phyloP scores from a whole-genome alignment of 352 stramenopile species.

The Globisporangium splendens region DNA sequence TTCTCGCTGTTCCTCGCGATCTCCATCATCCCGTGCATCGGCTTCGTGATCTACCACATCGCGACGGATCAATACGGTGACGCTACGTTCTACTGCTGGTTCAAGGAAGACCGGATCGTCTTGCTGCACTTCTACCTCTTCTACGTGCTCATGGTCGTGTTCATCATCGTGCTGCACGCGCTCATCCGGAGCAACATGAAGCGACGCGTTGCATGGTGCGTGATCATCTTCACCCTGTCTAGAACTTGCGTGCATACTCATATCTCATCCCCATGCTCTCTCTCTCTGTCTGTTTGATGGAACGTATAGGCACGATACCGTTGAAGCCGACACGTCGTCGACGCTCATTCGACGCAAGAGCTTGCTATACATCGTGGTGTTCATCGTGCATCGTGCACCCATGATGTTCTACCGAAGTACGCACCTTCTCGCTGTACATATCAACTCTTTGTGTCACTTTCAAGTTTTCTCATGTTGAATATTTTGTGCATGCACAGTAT shows the following conservation, averaged over 20 bases:
- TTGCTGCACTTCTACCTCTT: constrained; percentile 79
- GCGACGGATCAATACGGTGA: constrained; percentile 65
- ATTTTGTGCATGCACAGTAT: constrained; percentile 17
- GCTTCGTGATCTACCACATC: constrained; percentile 55
- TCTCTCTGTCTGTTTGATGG: constrained; percentile 2
- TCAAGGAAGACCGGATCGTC: constrained; percentile 58
- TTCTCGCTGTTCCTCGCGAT: constrained; percentile 53
- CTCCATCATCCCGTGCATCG: constrained; percentile 45
- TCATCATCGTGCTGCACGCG: constrained; percentile 66
- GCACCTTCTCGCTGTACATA: constrained; percentile 6
- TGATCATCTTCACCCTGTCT: too few relatives aligned
- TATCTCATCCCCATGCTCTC: neutral
- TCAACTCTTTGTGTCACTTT: neutral
- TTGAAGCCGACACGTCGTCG: constrained; percentile 59
- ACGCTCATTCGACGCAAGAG: constrained; percentile 68
- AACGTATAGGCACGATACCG: constrained; percentile 61
- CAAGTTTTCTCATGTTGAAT: neutral
- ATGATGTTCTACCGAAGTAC: constrained; percentile 74
- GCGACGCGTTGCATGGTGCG: constrained; percentile 48
- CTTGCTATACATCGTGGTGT: constrained; percentile 72
- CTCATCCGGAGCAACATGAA: constrained; percentile 69
- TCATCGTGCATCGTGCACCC: constrained; percentile 57
- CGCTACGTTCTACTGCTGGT: constrained; percentile 83
- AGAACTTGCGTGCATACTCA: neutral
- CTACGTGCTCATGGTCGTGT: constrained; percentile 61